Base-by-base conservation (phyloP, 2,329 filamentous ascomycete species). In the Penicillium sp. region DNA sequence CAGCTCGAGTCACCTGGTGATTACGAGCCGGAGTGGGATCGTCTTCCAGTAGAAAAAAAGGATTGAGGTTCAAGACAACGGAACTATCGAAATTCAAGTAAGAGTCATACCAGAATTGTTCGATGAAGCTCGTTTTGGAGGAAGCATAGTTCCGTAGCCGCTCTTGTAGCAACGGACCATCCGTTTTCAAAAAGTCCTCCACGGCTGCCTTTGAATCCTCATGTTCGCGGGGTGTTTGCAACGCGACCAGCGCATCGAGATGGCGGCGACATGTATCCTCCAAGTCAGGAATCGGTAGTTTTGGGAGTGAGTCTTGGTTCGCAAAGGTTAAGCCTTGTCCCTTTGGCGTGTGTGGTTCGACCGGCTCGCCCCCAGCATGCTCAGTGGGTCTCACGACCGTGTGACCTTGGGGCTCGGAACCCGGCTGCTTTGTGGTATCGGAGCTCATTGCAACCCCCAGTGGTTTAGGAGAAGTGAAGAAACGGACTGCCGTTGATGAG, bases 71-170 rank as follows among this genome's bases (percentile, higher is more conserved):
- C 63, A 99, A 83, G 36, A 99, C 94, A 36, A 99, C 94, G 0
- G 94, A 92, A 68, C 97, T 97, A 71, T 97, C 94, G 70, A 89
- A 99, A 77, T 97, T 97, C 59, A 99, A 82, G 70, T 97, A 99
- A 26, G 94, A 97, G 73, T 99, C 94, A 71, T 97, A 97, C 94
- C 92, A 99, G 67, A 99, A 99, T 68, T 99, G 94, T 71, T 97
- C 94, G 66, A 99, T 97, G 71, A 97, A 99, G 75, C 93, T 97
- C 33, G 91, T 91, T 76, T 92, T 93, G 40, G 89, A 91, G 45
- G 86, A 87, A 8, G 94, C 92, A 78, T 97, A 99, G 66, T 88
- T 87, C 78, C 92, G 94, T 52, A 97, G 77, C 73, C 89, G 92
- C 57, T 94, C 91, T 70, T 99, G 92, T 44, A 99, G 77, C 42